Evolutionary conservation across 805 yeast genomes (phyloP), one percentile per base, ranked within the genome.

Genomic region (Suhomyces kilbournensis): DNA sequence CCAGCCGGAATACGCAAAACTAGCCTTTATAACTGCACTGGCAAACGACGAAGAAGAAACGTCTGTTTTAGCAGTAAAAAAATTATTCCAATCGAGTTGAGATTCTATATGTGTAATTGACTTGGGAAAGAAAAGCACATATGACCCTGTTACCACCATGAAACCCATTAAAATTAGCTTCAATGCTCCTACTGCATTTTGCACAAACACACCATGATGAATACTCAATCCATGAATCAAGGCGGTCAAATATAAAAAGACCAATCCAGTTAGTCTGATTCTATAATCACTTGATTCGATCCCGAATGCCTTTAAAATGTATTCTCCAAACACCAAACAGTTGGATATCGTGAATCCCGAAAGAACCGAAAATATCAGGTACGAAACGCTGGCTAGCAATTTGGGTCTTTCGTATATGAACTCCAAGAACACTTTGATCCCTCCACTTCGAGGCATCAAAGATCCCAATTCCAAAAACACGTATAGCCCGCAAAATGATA

Each of bases 391-490:
- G 43, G 79, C 74, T 61, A 84, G 62, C 71, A 82, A 71, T 48
- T 69, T 72, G 0, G 94, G 96, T 54, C 68, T 79, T 47, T 78
- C 76, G 62, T 83, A 88, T 19, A 86, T 81, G 55, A 78, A 81
- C 61, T 87, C 93, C 52, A 88, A 65, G 56, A 88, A 88, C 19
- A 83, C 84, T 61, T 88, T 88, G 40, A 85, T 79, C 0, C 93
- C 96, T 2, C 96, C 94, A 54, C 85, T 83, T 58, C 87, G 71
- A 0, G 93, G 91, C 8, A 86, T 72, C 61, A 85, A 74, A 7
- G 86, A 79, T 0, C 93, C 94, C 52, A 87, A 66, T 61, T 88
- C 93, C 50, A 88, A 66, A 63, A 79, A 88, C 43, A 86, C 78
- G 60, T 76, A 83, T 20, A 87, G 65, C 0, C 93, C 93, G 12